Evolutionary conservation across 352 stramenopile species (phyloP).

Genomic region (Hyaloperonospora brassicae): DNA sequence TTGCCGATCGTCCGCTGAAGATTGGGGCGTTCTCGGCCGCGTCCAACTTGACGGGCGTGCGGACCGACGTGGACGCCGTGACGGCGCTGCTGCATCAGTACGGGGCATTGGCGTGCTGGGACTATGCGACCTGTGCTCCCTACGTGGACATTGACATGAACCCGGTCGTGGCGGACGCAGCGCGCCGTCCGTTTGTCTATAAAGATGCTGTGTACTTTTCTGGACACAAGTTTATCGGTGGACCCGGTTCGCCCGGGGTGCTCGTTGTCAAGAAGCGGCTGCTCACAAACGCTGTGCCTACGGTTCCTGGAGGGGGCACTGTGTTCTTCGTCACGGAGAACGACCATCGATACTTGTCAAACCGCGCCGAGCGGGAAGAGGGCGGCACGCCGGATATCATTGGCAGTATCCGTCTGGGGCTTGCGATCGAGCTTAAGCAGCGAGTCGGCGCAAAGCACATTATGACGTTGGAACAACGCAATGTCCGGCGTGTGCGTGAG

Average conservation of each 20-base stretch:
- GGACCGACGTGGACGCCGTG: constrained; percentile 88
- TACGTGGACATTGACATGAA: constrained; percentile 97
- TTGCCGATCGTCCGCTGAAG: constrained; percentile 45
- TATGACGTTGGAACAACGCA: constrained; percentile 36
- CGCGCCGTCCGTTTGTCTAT: constrained; percentile 32
- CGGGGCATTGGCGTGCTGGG: constrained; percentile 90
- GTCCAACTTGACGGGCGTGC: constrained; percentile 92
- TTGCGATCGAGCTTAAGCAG: constrained; percentile 91
- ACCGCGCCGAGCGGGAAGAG: constrained; percentile 87
- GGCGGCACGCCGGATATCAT: constrained; percentile 95
- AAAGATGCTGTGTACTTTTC: constrained; percentile 95
- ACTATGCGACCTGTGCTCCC: constrained; percentile 94
- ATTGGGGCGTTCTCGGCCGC: constrained; percentile 91
- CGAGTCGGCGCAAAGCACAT: constrained; percentile 50
- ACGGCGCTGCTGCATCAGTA: constrained; percentile 88
- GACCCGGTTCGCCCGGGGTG: constrained; percentile 87
- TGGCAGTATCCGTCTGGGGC: constrained; percentile 87
- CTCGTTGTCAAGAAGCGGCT: constrained; percentile 93
- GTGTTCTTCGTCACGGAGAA: constrained; percentile 61
- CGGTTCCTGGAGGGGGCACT: constrained; percentile 40
- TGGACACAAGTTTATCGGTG: constrained; percentile 95
- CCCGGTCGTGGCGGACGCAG: constrained; percentile 47
- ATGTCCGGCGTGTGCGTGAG: constrained; percentile 36
- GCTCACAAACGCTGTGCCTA: constrained; percentile 54
- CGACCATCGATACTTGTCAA: constrained; percentile 73